phyloP scores from a whole-genome alignment of 2,329 filamentous ascomycete species.

The Microdochium nivale region DNA sequence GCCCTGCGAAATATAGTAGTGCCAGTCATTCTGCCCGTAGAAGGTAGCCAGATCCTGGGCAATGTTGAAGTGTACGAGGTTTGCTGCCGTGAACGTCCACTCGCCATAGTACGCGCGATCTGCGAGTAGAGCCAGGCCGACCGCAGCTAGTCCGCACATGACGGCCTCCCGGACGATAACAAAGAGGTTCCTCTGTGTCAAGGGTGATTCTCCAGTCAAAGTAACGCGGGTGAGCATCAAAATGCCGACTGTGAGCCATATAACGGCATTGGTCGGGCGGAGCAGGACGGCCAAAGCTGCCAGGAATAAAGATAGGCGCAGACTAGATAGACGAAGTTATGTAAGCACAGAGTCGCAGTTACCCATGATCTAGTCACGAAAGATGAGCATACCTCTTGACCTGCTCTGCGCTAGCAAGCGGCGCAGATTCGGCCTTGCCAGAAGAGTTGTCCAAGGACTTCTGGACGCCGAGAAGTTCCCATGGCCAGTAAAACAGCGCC shows the following conservation, averaged over 20 bases:
- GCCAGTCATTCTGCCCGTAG: constrained; percentile 82
- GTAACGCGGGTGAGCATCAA: constrained; percentile 38
- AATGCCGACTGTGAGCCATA: constrained; percentile 65
- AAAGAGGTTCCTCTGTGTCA: constrained; percentile 33
- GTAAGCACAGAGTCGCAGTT: constrained; percentile 7
- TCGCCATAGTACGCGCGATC: constrained; percentile 75
- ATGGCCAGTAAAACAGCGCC: constrained; percentile 81
- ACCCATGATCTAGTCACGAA: constrained; percentile 7
- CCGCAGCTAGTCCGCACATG: constrained; percentile 50
- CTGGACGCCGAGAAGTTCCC: constrained; percentile 52
- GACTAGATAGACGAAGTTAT: constrained; percentile 27
- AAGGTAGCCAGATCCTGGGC: constrained; percentile 81
- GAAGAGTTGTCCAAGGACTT: constrained; percentile 29
- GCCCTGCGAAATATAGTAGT: constrained; percentile 90
- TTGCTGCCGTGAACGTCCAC: constrained; percentile 83
- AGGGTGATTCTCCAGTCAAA: constrained; percentile 28
- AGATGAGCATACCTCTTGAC: constrained; percentile 18
- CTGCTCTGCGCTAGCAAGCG: constrained; percentile 5
- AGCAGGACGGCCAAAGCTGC: constrained; percentile 79
- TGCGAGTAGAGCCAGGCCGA: constrained; percentile 54
- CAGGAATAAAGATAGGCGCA: constrained; percentile 59
- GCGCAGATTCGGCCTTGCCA: constrained; percentile 19
- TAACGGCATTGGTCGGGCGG: constrained; percentile 79
- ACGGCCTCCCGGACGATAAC: constrained; percentile 54
- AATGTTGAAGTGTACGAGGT: constrained; percentile 87